Evolutionary conservation across 2,329 filamentous ascomycete genomes (phyloP), one percentile per base, ranked within the genome.

Genomic region (Rutstroemia sydowiana): DNA sequence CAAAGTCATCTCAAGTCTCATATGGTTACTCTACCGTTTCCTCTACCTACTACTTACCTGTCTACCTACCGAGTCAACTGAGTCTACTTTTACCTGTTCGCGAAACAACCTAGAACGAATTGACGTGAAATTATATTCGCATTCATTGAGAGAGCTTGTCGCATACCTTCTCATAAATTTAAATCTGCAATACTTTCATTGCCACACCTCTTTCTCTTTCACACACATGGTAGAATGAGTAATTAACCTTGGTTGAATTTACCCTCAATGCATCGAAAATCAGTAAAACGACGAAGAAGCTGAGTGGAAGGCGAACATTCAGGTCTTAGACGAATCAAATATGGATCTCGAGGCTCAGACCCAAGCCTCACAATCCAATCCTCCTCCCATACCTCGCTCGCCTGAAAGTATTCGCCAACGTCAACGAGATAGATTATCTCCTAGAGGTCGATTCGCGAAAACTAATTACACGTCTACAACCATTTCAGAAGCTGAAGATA

Each of bases 401-500:
- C 58, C 60, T 42, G 62, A 63, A 52, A 59, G 58, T 46, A 56
- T 67, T 57, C 65, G 65, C 63, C 61, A 64, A 52, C 64, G 63
- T 56, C 65, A 67, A 55, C 63, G 63, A 60, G 63, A 66, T 56
- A 62, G 62, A 49, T 53, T 66, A 26, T 62, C 64, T 18, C 64
- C 64, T 6, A 59, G 65, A 59, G 58, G 63, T 28, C 59, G 59
- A 36, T 61, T 61, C 34, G 55, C 55, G 30, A 63, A 61, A 52
- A 31, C 52, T 9, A 50, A 46, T 51, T 53, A 55, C 45, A 61
- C 55, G 37, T 48, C 61, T 18, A 58, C 59, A 3, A 55, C 57
- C 4, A 48, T 57, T 16, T 54, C 56, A 40, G 63, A 66, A 36
- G 40, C 61, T 16, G 58, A 59, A 16, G 45, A 39, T 4, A 46